Evolutionary conservation across 306 rosid genomes (phyloP), one percentile per base, ranked within the genome.

Genomic region (Quercus variabilis): DNA sequence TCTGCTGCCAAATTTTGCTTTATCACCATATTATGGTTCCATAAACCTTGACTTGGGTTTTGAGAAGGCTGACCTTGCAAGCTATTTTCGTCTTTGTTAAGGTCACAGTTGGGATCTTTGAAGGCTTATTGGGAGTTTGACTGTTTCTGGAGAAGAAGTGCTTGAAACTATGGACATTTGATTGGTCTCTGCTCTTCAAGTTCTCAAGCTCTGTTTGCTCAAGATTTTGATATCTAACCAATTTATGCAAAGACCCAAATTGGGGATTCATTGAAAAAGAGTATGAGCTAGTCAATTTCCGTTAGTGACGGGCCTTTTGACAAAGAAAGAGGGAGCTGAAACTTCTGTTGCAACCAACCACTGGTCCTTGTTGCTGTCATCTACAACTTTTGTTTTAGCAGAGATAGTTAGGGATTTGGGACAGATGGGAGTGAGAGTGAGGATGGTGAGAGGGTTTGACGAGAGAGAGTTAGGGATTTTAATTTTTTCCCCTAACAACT

Each of bases 31-130:
- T 2, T 85, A 80, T 1, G 95, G 86, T 71, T 91, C 95, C 35
- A 86, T 79, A 52, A 93, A 76, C 74, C 97, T 91, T 0, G 93
- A 89, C 56, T 93, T 91, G 59, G 93, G 86, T 52, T 90, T 93
- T 0, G 88, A 78, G 72, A 90, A 81, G 13, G 90, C 79, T 0
- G 95, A 89, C 77, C 83, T 54, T 67, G 86, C 69, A 21, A 86
- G 63, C 7, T 89, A 77, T 19, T 71, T 76, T 20, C 79, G 77
- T 7, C 81, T 68, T 4, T 23, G 58, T 31, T 21, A 64, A 6
- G 55, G 88, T 23, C n/a, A 4, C 6, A 31, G 5, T 31, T 31
- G 35, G 35, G 35, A 31, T 31, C 35, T 31, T 31, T 31, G 35
- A 0, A 31, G 35, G 35, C 35, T 4, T 31, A 4, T 31, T 31